Conservation (phyloP, 805 yeast genomes). For the Cyberlindnera misumaiensis region DNA sequence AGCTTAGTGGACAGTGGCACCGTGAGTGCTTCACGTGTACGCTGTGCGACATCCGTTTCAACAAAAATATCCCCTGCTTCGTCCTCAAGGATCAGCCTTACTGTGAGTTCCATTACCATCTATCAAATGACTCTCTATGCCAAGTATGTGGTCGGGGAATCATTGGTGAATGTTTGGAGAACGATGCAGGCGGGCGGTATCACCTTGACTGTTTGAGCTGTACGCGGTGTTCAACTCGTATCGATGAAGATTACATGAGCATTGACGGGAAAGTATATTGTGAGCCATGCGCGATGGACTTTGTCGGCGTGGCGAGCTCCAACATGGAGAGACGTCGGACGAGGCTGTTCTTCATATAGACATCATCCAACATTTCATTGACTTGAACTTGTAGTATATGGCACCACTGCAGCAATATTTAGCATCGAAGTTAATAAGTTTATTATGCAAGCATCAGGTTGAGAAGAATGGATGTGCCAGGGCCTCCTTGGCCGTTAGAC, state of each 20-base stretch:
- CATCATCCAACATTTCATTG: no score
- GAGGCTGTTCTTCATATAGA: conserved; percentile 14
- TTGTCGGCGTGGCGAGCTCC: conserved; percentile 2
- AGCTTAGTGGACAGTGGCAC: conserved; percentile 91
- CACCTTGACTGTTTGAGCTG: conserved; percentile 73
- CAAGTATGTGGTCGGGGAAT: conserved; percentile 64
- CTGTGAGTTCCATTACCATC: conserved; percentile 74
- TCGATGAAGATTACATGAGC: conserved; percentile 49
- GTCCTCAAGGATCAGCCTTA: conserved; percentile 75
- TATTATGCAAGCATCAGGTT: no score
- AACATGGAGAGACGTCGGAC: conserved; percentile 24
- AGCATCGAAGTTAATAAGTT: conserved; percentile 3
- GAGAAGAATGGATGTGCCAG: conserved; percentile 53
- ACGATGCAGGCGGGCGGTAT: conserved; percentile 62
- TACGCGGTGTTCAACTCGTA: conserved; percentile 44
- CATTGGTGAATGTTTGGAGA: conserved; percentile 87
- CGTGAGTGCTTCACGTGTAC: conserved; percentile 75
- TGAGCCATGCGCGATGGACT: conserved; percentile 29
- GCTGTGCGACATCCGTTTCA: conserved; percentile 48
- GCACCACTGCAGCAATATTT: no score
- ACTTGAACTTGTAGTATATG: no score
- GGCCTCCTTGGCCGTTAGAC: conserved; percentile 86
- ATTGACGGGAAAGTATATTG: conserved; percentile 44
- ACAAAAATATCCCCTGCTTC: conserved; percentile 61
- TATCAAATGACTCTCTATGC: conserved; percentile 69